Evolutionary conservation across 352 stramenopile genomes (phyloP), one percentile per base, ranked within the genome.

Genomic region (Blastocystis sp.): DNA sequence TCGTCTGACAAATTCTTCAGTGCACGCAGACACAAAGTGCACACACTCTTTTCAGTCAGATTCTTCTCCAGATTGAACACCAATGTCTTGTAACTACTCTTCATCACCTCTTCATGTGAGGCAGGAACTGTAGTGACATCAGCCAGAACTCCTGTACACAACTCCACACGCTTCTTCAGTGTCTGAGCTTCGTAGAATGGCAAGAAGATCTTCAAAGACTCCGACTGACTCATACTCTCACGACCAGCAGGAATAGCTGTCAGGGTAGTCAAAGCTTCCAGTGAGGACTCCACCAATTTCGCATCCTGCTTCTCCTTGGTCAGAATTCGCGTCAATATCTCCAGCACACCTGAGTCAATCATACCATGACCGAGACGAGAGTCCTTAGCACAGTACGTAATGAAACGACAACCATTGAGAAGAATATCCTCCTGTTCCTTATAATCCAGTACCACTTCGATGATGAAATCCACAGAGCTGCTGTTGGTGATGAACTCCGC

Each of bases 271-370:
- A 84, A 27, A 35, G 48, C 73, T n/a, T 54, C 53, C 73, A 84
- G 56, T 17, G 73, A 84, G 13, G 73, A 64, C 56, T 68, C 56
- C 53, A 66, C 73, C 73, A 84, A 42, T 27, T 30, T 44, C 51
- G 73, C 19, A 57, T 84, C 73, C 17, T 60, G 53, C 42, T 68
- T 51, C 51, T 64, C 48, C 73, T 53, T 84, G 6, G 30, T 60
- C 73, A 84, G 73, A 44, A 84, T 84, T 33, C 73, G 33, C 51
- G 73, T 84, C 42, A 84, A 44, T n/a, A 84, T 68, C 24, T 64
- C 51, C 44, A 84, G 35, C 4, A 84, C 53, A 42, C 73, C 73
- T 2, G 53, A 53, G 33, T 84, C 73, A 57, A 84, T 84, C 73
- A 84, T 68, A 9, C 73, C 73, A 42, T 84, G 56, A 37, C 73